Percentiles rank a stretch among this genome's conserved stretches.
Evolutionary conservation across 2,329 filamentous ascomycete genomes (phyloP).

Genomic region (Exophiala sp.): DNA sequence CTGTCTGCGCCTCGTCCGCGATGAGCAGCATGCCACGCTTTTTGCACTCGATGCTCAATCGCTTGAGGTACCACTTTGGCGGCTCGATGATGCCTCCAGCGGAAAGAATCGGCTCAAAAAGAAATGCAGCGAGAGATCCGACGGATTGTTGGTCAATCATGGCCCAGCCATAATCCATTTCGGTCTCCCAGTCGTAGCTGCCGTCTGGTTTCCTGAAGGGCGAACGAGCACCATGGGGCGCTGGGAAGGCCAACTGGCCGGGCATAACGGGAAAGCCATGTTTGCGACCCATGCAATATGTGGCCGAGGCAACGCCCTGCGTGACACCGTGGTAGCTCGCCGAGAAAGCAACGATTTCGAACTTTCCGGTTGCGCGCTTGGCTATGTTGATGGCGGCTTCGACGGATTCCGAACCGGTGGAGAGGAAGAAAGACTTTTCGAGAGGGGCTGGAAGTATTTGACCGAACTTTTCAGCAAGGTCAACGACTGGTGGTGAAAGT

Average conservation of each 20-base stretch:
- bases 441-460: slow-evolving; percentile 47
- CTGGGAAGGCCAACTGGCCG: slow-evolving; percentile 40
- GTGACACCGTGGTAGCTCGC: slow-evolving; percentile 62
- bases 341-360: slow-evolving; percentile 58
- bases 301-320: slow-evolving; percentile 39
- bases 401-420: slow-evolving; percentile 54
- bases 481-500: slow-evolving; percentile 54
- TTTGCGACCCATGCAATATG: slow-evolving; percentile 52
- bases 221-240: slow-evolving; percentile 59
- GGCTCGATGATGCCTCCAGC: slow-evolving; percentile 59
- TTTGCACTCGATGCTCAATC: slow-evolving; percentile 50
- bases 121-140: slow-evolving; percentile 60
- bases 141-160: slow-evolving; percentile 58
- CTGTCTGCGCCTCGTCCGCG: slow-evolving; percentile 90
- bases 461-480: slow-evolving; percentile 50
- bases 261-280: slow-evolving; percentile 24
- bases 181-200: slow-evolving; percentile 61
- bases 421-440: slow-evolving; percentile 56
- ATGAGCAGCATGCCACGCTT: slow-evolving; percentile 55
- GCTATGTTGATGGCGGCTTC: slow-evolving; percentile 63
- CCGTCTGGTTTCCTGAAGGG: slow-evolving; percentile 58
- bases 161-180: slow-evolving; percentile 59
- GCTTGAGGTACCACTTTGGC: slow-evolving; percentile 55
- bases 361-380: slow-evolving; percentile 61
- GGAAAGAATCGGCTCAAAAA: slow-evolving; percentile 58